Conservation (phyloP, 805 yeast genomes). For the Candida sakaeoensis region DNA sequence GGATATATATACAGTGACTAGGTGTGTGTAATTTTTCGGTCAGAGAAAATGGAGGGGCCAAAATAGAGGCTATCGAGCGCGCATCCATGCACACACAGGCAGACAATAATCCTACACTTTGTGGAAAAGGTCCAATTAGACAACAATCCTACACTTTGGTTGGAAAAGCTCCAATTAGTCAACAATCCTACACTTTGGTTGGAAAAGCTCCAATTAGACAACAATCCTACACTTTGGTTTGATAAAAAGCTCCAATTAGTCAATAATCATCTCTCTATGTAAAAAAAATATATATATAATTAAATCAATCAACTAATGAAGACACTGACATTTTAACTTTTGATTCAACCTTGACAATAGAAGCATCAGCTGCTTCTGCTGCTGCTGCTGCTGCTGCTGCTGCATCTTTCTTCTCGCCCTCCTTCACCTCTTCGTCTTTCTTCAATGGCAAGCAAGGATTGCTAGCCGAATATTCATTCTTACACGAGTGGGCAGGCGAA, state of each 20-base stretch:
- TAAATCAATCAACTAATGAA: slow-evolving; percentile 30
- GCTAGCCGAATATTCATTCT: slow-evolving; percentile 5
- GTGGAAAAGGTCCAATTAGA: no score
- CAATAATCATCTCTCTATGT: no score
- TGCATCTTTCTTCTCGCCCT: slow-evolving; percentile 11
- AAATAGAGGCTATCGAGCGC: no score
- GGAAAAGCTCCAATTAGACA: no score
- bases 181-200: no score
- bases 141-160: no score
- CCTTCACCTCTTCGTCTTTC: slow-evolving; percentile 9
- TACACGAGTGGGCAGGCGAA: slow-evolving; percentile 6
- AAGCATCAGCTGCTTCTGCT: not conserved
- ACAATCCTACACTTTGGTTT: no score
- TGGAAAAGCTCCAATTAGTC: no score
- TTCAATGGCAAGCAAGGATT: slow-evolving; percentile 8
- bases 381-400: not conserved
- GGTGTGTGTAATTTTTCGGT: no score
- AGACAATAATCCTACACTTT: no score
- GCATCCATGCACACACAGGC: no score
- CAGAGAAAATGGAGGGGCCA: not conserved
- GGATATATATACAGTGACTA: not conserved
- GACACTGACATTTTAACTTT: slow-evolving; percentile 30
- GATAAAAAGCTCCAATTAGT: no score
- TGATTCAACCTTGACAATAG: slow-evolving; percentile 1
- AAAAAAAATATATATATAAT: not conserved